phyloP scores from a whole-genome alignment of 1,139 yeast genomes.

The Yamadazyma atlantica region DNA sequence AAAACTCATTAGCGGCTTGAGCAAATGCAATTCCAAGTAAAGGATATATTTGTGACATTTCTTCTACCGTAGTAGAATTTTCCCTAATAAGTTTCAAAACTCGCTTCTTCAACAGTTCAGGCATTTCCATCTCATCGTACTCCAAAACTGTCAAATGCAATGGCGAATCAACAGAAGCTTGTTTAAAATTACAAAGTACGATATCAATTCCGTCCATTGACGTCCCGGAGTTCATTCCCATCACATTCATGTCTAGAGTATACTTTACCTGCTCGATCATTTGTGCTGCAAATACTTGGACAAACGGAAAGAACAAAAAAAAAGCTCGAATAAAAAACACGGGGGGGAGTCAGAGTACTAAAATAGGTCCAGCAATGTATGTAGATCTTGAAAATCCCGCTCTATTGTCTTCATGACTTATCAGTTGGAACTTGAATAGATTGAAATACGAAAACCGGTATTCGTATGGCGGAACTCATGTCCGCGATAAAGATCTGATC shows the following conservation, averaged over 20 bases:
- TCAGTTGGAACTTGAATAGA: too few species aligned
- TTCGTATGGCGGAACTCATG: background rate
- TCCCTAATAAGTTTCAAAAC: slow-evolving; percentile 10
- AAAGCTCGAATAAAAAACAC: too few species aligned
- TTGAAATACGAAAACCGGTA: too few species aligned
- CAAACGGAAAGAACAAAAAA: too few species aligned
- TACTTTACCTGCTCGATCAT: slow-evolving; percentile 1
- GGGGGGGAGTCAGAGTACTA: background rate
- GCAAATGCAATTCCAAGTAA: slow-evolving; percentile 14
- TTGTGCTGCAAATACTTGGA: too few species aligned
- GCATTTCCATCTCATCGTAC: slow-evolving; percentile 14
- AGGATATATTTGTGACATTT: slow-evolving; percentile 10
- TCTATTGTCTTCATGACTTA: background rate
- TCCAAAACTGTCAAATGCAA: slow-evolving; percentile 10
- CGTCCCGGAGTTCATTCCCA: slow-evolving; percentile 14
- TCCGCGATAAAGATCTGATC: background rate
- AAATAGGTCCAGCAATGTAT: too few species aligned
- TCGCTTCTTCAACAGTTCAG: slow-evolving; percentile 7
- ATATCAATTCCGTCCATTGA: slow-evolving; percentile 15
- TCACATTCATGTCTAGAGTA: slow-evolving; percentile 9
- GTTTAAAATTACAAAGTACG: slow-evolving; percentile 11
- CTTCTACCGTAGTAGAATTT: slow-evolving; percentile 10
- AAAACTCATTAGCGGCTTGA: slow-evolving; percentile 12
- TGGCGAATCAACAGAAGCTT: slow-evolving; percentile 7
- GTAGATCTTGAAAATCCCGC: too few species aligned